phyloP scores from a whole-genome alignment of 169 alveolate species.

The Plasmodium blacklocki region DNA sequence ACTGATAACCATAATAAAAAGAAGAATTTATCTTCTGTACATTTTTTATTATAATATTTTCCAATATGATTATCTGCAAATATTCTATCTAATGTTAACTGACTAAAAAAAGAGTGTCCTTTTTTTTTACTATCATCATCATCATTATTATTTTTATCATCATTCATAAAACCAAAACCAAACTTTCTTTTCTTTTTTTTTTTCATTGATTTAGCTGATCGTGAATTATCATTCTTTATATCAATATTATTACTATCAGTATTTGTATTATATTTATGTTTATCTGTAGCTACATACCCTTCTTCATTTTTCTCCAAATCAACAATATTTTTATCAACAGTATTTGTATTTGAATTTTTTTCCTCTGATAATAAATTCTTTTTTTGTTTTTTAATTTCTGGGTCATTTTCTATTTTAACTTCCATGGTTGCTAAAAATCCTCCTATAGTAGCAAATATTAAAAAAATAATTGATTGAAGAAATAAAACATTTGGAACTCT shows the following conservation, averaged over 20 bases:
- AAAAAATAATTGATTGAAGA: conserved; percentile 30
- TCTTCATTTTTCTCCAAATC: conserved; percentile 2
- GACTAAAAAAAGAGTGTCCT: neutral
- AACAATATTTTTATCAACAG: neutral
- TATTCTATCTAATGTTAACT: neutral
- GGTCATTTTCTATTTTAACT: neutral
- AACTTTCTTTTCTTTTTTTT: neutral
- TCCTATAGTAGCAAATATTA: conserved; percentile 26
- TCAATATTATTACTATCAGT: neutral
- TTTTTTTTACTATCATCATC: neutral
- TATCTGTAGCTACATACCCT: neutral
- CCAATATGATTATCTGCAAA: neutral
- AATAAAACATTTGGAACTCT: conserved; percentile 49
- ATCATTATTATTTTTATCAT: neutral
- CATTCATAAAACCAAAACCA: neutral
- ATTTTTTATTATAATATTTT: conserved; percentile 46
- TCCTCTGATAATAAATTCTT: neutral
- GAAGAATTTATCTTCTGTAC: conserved; percentile 50
- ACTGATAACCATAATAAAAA: conserved; percentile 48
- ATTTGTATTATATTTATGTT: neutral
- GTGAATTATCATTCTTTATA: neutral
- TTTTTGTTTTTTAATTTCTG: neutral
- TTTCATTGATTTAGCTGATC: neutral
- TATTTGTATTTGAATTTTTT: neutral
- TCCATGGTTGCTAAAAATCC: conserved; percentile 51